Percentiles rank a stretch among this genome's conserved stretches.
phyloP scores from a whole-genome alignment of 345 rosid species.

The Euclidium syriacum region DNA sequence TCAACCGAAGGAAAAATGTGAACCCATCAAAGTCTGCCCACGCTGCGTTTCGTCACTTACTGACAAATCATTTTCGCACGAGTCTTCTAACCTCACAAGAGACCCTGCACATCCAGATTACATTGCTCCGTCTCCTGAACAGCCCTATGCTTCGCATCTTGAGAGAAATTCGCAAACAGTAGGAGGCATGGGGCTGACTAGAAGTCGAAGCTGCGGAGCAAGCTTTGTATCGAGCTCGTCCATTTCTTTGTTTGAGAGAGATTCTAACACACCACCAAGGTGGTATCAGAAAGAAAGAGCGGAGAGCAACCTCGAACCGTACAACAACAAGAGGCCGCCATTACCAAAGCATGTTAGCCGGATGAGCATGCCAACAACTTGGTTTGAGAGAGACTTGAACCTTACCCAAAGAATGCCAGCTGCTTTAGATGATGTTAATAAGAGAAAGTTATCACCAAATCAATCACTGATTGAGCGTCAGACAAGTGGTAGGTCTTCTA shows the following conservation, averaged over 20 bases:
- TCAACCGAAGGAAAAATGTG: constrained; percentile 30
- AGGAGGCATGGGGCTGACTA: constrained; percentile 38
- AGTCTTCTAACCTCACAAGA: constrained; percentile 43
- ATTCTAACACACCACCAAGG: constrained; percentile 34
- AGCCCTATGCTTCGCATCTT: constrained; percentile 31
- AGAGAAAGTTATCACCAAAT: constrained; percentile 31
- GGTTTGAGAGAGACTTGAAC: constrained; percentile 34
- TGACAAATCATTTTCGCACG: constrained; percentile 33
- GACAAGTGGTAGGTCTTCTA: constrained; percentile 20
- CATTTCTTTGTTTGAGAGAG: constrained; percentile 28
- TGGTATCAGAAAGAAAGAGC: constrained; percentile 40
- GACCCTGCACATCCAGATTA: constrained; percentile 20
- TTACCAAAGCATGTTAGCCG: constrained; percentile 19
- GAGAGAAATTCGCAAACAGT: constrained; percentile 35
- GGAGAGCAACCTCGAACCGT: constrained; percentile 30
- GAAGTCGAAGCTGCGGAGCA: constrained; percentile 71
- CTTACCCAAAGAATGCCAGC: constrained; percentile 17
- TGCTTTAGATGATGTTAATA: constrained; percentile 11
- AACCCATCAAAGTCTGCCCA: constrained; percentile 19
- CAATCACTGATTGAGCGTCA: constrained; percentile 38
- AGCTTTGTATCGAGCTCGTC: constrained; percentile 36
- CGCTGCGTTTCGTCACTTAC: constrained; percentile 35
- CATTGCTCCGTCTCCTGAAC: constrained; percentile 37
- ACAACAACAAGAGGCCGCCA: constrained; percentile 25
- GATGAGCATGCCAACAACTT: constrained; percentile 31